A percentile compares a stretch with the other conserved stretches of the same genome.
These are phyloP conservation scores for Isoetes taiwanensis DNA, from an alignment of 75 land plant species.

Conservation along the genomic window DNA sequence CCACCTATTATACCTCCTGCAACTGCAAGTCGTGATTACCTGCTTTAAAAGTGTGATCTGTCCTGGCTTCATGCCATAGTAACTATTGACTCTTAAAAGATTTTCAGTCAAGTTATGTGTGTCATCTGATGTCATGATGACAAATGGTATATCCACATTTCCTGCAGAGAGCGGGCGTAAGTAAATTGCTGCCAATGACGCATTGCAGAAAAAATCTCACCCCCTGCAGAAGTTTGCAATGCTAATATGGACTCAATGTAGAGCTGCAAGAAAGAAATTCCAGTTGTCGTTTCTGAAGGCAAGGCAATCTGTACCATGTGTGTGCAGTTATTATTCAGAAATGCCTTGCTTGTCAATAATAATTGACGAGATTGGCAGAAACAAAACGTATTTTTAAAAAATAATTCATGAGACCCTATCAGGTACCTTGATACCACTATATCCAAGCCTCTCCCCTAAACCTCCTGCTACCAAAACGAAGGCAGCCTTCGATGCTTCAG, in stretches of 20 bases:
- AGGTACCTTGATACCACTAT: slow-evolving; percentile 73
- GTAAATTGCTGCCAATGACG: not conserved
- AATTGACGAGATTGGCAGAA: not conserved
- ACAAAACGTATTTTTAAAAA: not conserved
- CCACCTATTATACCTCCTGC: not conserved
- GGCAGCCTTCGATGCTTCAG: slow-evolving; percentile 57
- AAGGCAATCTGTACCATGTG: slow-evolving; percentile 53
- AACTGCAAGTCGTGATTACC: slow-evolving; percentile 20
- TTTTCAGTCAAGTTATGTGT: slow-evolving; percentile 58
- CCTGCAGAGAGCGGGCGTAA: slow-evolving; percentile 15
- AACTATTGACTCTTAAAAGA: slow-evolving; percentile 58
- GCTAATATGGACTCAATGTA: slow-evolving; percentile 79
- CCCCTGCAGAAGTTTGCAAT: slow-evolving; percentile 45
- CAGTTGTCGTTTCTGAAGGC: slow-evolving; percentile 65
- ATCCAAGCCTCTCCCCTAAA: slow-evolving; percentile 94
- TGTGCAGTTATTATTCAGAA: not conserved
- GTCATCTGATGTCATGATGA: slow-evolving; percentile 97
- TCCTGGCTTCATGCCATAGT: slow-evolving; percentile 74
- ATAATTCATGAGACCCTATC: not conserved
- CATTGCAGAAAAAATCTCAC: not conserved
- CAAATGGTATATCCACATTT: slow-evolving; percentile 54
- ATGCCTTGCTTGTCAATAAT: no score
- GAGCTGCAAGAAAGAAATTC: slow-evolving; percentile 54
- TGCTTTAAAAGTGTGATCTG: slow-evolving; percentile 86
- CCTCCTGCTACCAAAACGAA: slow-evolving; percentile 98